phyloP scores from a whole-genome alignment of 441 rosid genomes.

The Melastoma candidum region DNA sequence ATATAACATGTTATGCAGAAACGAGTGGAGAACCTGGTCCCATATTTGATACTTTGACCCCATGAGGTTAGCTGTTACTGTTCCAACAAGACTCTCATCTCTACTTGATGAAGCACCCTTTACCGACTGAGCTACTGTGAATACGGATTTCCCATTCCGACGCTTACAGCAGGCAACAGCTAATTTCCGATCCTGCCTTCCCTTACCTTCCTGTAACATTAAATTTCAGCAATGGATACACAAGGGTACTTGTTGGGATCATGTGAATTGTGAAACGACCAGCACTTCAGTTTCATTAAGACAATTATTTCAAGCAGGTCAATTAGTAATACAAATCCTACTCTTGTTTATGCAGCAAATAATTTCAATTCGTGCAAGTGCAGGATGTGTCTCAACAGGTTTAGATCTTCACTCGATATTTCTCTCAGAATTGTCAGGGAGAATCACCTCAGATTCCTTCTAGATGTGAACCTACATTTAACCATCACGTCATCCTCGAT shows the following conservation, averaged over 20 bases:
- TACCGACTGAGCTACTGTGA: slow-evolving; percentile 50
- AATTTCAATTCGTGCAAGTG: too few species aligned
- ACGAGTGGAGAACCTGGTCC: slow-evolving; percentile 44
- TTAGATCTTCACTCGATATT: too few species aligned
- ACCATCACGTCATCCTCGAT: too few species aligned
- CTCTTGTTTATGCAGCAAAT: too few species aligned
- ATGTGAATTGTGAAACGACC: too few species aligned
- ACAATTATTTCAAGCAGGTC: too few species aligned
- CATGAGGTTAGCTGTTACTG: slow-evolving; percentile 66
- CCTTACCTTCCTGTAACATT: slow-evolving; percentile 67
- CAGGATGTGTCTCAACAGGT: too few species aligned
- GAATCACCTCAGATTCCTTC: too few species aligned
- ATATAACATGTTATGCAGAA: background rate
- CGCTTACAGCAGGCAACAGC: slow-evolving; percentile 74
- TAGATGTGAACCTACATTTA: too few species aligned
- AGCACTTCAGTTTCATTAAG: too few species aligned
- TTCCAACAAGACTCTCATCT: slow-evolving; percentile 71
- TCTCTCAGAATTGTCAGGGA: too few species aligned
- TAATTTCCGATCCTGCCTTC: slow-evolving; percentile 74
- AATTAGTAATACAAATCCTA: too few species aligned
- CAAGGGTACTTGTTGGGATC: background rate
- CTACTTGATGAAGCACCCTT: slow-evolving; percentile 54
- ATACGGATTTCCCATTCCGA: slow-evolving; percentile 56
- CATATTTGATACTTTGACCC: slow-evolving; percentile 80
- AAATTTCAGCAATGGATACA: background rate